Evolutionary conservation across 352 stramenopile species (phyloP), one percentile per base, ranked within the genome.

Genomic region (Pythium aquatile): DNA sequence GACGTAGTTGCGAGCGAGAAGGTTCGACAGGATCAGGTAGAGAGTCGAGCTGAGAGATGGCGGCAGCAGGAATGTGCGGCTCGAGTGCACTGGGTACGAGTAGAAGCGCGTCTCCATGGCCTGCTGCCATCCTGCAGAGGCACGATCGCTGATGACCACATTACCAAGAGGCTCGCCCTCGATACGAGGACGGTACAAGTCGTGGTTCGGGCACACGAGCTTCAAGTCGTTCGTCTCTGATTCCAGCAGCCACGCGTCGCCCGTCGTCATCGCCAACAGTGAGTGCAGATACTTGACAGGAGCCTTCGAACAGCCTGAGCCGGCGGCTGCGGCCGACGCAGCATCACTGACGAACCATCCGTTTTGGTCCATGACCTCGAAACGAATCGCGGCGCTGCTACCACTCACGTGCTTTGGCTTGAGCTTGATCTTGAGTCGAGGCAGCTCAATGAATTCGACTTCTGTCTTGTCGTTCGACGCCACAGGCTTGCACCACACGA

Each of bases 21-120:
- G 90, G 61, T 96, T 97, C 64, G 98, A 96, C 17, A 99, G 77
- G 68, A 99, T 98, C 35, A 99, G 82, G 76, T 99, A 99, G 28
- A 99, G 81, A 16, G 96, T 98, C 5, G 96, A 98, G 46, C 95
- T 98, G 7, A 99, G 78, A 6, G 95, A 98, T 26, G 96, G 94
- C 24, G 96, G 98, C 17, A 98, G 84, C 40, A 99, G 63, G 63
- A 99, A 99, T 3, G 87, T 93, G 55, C 90, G 76, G 17, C 94
- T 98, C 29, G 94, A 98, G 75, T 99, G 97, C 51, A 99, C 92
- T 17, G 97, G 97, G 74, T 99, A 99, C 26, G 98, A 79, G 75
- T 99, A 99, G 64, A 97, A 98, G 35, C 97, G 85, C 55, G 88
- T 94, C 53, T 95, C 83, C 82, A 97, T 96, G 6, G 85, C 80